phyloP scores from a whole-genome alignment of 2,329 filamentous ascomycete species.

The Pezicula carpinea region DNA sequence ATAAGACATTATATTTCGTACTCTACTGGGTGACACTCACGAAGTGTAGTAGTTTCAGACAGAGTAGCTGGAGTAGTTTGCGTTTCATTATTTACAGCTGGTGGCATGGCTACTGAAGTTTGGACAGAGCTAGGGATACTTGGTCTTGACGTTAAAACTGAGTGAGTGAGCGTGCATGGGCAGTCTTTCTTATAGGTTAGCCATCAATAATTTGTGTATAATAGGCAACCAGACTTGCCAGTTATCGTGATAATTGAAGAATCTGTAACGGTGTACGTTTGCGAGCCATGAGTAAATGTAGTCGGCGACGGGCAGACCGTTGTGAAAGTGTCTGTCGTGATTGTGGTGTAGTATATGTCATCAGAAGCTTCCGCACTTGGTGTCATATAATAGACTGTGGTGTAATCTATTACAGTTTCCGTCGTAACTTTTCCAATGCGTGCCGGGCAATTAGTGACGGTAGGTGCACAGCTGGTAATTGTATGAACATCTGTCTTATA shows the following conservation, averaged over 20 bases:
- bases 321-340: background rate
- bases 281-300: background rate
- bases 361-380: background rate
- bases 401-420: background rate
- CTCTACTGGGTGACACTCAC: too few relatives aligned
- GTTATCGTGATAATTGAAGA: constrained; percentile 1
- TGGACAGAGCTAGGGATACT: too few relatives aligned
- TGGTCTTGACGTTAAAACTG: too few relatives aligned
- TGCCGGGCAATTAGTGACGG: background rate
- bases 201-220: too few relatives aligned
- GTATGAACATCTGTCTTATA: background rate
- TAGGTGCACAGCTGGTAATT: background rate
- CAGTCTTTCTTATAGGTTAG: too few relatives aligned
- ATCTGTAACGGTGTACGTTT: constrained; percentile 4
- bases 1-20: too few relatives aligned
- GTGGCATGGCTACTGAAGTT: too few relatives aligned
- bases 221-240: background rate
- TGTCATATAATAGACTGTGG: background rate
- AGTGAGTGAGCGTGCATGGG: too few relatives aligned
- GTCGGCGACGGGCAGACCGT: background rate
- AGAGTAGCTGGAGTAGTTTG: too few relatives aligned
- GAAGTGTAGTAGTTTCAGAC: too few relatives aligned
- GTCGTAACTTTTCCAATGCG: background rate
- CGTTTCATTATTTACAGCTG: too few relatives aligned
- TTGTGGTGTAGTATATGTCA: background rate